Evolutionary conservation across 176 grass and related monocot genomes (phyloP), one percentile per base, ranked within the genome.

Genomic region (Hyparrhenia diplandra): DNA sequence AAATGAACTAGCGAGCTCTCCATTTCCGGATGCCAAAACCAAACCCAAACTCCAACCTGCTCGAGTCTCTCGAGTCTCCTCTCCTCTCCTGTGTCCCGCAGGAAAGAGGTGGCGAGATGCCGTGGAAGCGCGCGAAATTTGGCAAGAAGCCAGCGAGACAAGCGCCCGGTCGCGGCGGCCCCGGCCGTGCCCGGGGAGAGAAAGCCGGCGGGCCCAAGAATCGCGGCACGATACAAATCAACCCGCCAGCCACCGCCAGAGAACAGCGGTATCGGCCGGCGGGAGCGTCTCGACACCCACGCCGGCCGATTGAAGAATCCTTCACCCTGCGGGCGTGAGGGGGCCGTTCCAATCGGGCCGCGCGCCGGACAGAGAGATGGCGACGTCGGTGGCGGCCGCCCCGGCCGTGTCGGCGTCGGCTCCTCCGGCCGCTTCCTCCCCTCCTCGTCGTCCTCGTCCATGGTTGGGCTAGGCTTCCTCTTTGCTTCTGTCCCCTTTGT

Each of bases 231-330:
- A 12, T 43, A 45, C 59, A 46, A 21, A 30, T n/a, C 75, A 20
- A 27, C 39, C 25, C 59, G 25, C 75, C 59, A 60, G 30, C 75
- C 59, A 43, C 75, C 39, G 45, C 69, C 69, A 43, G n/a, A 4
- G 14, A 64, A 40, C 59, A 46, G 2, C 14, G 37, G 58, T 77
- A 36, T 57, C 75, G 57, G 75, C 39, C 58, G 58, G 75, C 75
- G 75, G 55, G 74, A 27, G 55, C 55, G 55, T 29, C 71, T 36
- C 24, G 6, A 42, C 11, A 39, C 17, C 75, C 39, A 27, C 66
- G 43, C 75, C 75, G 83, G 34, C 65, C 66, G 74, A 28, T 85
- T 76, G 75, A 39, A 75, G 20, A 29, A 8, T 18, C 24, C 61
- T 10, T 18, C 61, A 10, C 47, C 72, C 24, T 54, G 35, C 16